These are phyloP conservation scores for Friedmanniomyces simplex DNA, from an alignment of 495 filamentous ascomycete species.

Conservation along the genomic window DNA sequence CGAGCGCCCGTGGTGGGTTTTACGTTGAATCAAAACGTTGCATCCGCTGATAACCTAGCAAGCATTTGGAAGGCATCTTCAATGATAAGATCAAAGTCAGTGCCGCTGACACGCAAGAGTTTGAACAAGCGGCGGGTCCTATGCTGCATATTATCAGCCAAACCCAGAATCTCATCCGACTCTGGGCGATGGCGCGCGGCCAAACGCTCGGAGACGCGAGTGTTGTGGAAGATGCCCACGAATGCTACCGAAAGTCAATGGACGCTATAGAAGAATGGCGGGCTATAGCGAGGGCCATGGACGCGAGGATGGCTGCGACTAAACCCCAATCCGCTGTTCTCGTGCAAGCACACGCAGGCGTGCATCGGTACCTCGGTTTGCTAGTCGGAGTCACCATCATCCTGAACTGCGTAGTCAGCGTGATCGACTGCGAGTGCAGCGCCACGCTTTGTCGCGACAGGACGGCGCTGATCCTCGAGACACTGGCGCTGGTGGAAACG, in stretches of 20 bases:
- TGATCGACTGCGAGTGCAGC: background rate
- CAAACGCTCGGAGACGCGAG: background rate
- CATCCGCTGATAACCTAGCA: background rate
- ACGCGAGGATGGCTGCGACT: background rate
- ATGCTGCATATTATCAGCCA: background rate
- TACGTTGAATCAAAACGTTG: background rate
- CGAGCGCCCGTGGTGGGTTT: slow-evolving; percentile 23
- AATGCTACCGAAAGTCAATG: background rate
- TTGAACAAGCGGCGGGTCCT: background rate
- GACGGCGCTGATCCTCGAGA: background rate
- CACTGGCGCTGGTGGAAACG: background rate
- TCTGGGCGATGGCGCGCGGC: background rate
- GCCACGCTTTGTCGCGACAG: background rate
- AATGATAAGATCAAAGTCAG: background rate
- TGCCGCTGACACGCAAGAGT: background rate
- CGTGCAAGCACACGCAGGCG: background rate
- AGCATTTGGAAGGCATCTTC: background rate
- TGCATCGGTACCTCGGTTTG: background rate
- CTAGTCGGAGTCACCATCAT: background rate
- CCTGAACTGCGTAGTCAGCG: background rate
- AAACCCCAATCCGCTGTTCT: background rate
- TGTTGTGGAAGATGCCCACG: background rate
- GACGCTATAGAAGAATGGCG: background rate
- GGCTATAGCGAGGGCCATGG: background rate
- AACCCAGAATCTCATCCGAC: background rate